Percentiles rank a stretch among this genome's conserved stretches.
These are phyloP conservation scores for Mimosa bimucronata DNA, from an alignment of 306 rosid species.

Conservation along the genomic window DNA sequence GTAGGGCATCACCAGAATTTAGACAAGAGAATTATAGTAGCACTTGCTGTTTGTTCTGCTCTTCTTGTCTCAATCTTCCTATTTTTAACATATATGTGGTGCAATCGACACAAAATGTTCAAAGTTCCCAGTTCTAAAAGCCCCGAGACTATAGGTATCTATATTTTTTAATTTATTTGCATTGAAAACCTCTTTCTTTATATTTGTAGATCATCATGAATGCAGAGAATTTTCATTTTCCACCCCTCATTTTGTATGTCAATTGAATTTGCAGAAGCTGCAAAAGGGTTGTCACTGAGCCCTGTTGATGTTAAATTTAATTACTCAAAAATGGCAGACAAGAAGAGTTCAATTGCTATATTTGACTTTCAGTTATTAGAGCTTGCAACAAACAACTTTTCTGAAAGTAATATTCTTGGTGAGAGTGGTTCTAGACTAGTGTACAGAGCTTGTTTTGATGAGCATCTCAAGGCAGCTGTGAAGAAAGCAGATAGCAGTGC, in stretches of 20 bases:
- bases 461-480: conserved; percentile 69
- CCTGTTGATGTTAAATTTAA: conserved; percentile 54
- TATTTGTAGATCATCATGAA: conserved; percentile 30
- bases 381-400: conserved; percentile 75
- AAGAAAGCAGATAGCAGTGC: conserved; percentile 69
- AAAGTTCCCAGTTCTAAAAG: conserved; percentile 44
- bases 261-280: conserved; percentile 54
- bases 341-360: conserved; percentile 63
- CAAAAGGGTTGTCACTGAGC: conserved; percentile 50
- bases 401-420: conserved; percentile 58
- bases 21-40: conserved; percentile 69
- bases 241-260: conserved; percentile 20
- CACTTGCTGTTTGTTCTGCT: conserved; percentile 69
- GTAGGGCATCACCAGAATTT: conserved; percentile 68
- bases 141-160: conserved; percentile 57
- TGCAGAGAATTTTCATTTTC: conserved; percentile 12
- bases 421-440: conserved; percentile 64
- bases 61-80: conserved; percentile 70
- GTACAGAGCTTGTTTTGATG: conserved; percentile 73
- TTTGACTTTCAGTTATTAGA: conserved; percentile 74
- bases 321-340: conserved; percentile 67
- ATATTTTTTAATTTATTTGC: conserved; percentile 17
- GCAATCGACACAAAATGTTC: conserved; percentile 47
- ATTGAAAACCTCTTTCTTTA: conserved; percentile 13
- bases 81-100: conserved; percentile 56